Base-by-base conservation (phyloP, 1,284 basidiomycete species). In the Tetrapyrgos nigripes region DNA sequence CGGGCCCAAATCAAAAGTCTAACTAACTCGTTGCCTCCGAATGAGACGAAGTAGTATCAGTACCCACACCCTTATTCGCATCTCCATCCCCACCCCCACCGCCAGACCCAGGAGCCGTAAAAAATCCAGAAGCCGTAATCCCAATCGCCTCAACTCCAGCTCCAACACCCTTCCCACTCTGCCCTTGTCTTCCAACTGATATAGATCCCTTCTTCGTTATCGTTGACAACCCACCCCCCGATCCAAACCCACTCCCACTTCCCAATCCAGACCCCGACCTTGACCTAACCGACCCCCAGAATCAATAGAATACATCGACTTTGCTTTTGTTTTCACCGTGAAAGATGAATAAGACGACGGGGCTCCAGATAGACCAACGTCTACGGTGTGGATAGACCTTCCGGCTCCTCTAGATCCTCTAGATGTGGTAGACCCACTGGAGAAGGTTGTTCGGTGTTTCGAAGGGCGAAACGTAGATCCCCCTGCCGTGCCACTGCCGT, bases 111-210 rank as follows among this genome's bases (percentile, higher is more conserved):
- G 87, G 86, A 1, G 88, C 77, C n/a, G 79, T 76, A 69, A 92
- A 92, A 68, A 92, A 92, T 0, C 91, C 91, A 31, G 78, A 81
- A 28, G 89, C 90, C 28, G 87, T 91, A 53, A 92, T 79, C 21
- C 89, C 81, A 47, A 88, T 68, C 26, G 89, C 87, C 72, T 88
- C 85, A 50, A 92, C 90, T 26, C 82, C 87, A 28, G 88, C 83
- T 14, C 87, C 91, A 55, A 72, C 76, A 46, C 82, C 74, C 76
- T 91, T 91, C 4, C 37, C 37, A 6, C 14, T 40, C 17, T 40
- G 37, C 60, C 85, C 84, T n/a, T 84, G 85, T 44, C 83, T 73
- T 53, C 88, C 87, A 50, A 90, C 70, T 19, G 84, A 76, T 59
- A 91, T 89, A 21, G 87, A 86, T 6, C 87, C 85, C 64, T 76